Base-by-base conservation (phyloP, 1,139 yeast genomes). In the Kluyveromyces sp. region DNA sequence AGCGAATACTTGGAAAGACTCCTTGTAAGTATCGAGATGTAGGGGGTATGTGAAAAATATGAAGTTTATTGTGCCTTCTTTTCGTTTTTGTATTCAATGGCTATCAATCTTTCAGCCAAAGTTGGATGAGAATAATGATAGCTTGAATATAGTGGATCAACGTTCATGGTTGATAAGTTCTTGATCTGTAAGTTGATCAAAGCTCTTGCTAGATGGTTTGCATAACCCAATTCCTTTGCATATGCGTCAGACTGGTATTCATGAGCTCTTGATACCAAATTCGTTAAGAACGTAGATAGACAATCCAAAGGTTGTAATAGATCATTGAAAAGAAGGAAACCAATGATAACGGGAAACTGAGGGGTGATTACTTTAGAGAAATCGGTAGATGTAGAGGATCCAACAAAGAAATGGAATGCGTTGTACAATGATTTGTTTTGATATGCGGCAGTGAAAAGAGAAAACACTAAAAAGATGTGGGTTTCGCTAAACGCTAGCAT, bases 161-260 rank as follows among this genome's bases (percentile, higher is more conserved):
- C 95, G 60, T 84, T 88, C 72, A 88, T 76, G 32, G 90, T 77
- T 47, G 89, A 75, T 64, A 92, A 75, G 66, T 92, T 90, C 63
- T 87, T 86, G 55, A 80, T 79, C 58, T 83, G 85, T 54, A 92
- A 70, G 53, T 76, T 80, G 61, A 87, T 81, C 61, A 92, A 76
- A 1, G 96, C 82, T 49, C 73, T 72, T 45, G 85, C 77, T 63
- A 92, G 77, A 45, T 81, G 82, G 34, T 75, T 73, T 6, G 84
- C 73, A 61, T 81, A 82, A 30, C 95, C 95, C 55, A 81, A 76
- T 45, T 74, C 71, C 49, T 77, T 79, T 7, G 97, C 97, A 62
- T 77, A 90, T 47, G 75, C 79, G 64, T 92, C 97, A 26, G 98
- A 98, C 68, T 92, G 89, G 60, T 82, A 92, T 70, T 92, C 98